These are phyloP conservation scores for Fusarium temperatum DNA, from an alignment of 2,329 filamentous ascomycete genomes.

Conservation along the genomic window DNA sequence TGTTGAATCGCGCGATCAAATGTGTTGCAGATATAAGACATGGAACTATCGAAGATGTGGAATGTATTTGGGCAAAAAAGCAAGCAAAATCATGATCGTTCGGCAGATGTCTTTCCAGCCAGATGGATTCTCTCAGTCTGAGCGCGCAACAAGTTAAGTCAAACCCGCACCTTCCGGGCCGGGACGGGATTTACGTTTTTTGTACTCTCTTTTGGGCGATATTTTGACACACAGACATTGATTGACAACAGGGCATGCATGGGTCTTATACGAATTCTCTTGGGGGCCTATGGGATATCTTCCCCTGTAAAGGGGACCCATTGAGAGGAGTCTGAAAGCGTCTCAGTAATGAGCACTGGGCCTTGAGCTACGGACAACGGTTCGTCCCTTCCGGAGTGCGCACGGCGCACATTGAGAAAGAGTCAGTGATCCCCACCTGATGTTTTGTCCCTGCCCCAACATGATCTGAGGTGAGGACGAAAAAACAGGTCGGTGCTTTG, in stretches of 20 bases:
- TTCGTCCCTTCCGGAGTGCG: slow-evolving; percentile 30
- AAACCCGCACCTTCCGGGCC: slow-evolving; percentile 1
- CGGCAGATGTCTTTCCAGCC: slow-evolving; percentile 23
- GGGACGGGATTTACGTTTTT: slow-evolving; percentile 17
- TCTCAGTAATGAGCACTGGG: slow-evolving; percentile 14
- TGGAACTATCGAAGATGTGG: background rate
- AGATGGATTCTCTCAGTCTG: slow-evolving; percentile 33
- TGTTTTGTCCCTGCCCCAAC: background rate
- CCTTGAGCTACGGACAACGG: slow-evolving; percentile 12
- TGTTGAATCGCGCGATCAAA: background rate
- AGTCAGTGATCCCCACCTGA: background rate
- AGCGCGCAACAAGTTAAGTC: slow-evolving; percentile 21
- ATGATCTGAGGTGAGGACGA: background rate
- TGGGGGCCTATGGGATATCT: background rate
- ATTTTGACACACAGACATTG: slow-evolving; percentile 27
- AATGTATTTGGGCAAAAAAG: slow-evolving; percentile 2
- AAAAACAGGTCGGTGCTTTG: slow-evolving; percentile 10
- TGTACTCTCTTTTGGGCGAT: slow-evolving; percentile 6
- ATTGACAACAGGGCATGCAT: slow-evolving; percentile 12
- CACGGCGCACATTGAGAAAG: slow-evolving; percentile 15
- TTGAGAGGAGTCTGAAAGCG: background rate
- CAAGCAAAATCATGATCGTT: background rate
- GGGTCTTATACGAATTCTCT: slow-evolving; percentile 13
- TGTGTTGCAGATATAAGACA: slow-evolving; percentile 17
- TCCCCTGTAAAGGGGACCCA: background rate